These are phyloP conservation scores for Naganishia vaughanmartiniae DNA, from an alignment of 768 basidiomycete genomes.

Conservation along the genomic window DNA sequence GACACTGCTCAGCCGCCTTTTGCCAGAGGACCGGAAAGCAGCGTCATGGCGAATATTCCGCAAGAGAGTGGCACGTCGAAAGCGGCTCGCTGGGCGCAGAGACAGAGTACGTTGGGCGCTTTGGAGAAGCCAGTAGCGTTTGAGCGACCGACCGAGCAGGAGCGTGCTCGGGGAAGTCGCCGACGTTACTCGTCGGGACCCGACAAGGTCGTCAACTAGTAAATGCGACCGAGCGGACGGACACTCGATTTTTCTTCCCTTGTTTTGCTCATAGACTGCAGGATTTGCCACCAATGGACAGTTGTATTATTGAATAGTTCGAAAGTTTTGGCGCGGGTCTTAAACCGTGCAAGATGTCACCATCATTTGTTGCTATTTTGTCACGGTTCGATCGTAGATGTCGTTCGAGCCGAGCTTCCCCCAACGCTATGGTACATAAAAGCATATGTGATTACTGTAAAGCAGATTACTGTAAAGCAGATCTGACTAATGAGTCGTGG, in stretches of 20 bases:
- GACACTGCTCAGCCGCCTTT: not conserved
- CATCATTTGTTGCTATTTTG: too few relatives aligned
- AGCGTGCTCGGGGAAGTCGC: not conserved
- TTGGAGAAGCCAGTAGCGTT: not conserved
- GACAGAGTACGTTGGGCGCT: conserved; percentile 16
- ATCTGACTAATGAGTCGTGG: too few relatives aligned
- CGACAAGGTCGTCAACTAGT: conserved; percentile 7
- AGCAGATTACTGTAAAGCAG: too few relatives aligned
- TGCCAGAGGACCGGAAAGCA: not conserved
- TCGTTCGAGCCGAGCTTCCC: too few relatives aligned
- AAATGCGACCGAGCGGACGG: not conserved
- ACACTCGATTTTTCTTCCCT: not conserved
- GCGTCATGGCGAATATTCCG: conserved; percentile 7
- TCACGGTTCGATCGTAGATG: too few relatives aligned
- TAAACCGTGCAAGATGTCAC: too few relatives aligned
- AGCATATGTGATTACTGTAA: too few relatives aligned
- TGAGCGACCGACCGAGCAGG: not conserved
- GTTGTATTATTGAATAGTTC: too few relatives aligned
- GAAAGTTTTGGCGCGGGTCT: too few relatives aligned
- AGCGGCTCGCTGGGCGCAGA: conserved; percentile 28
- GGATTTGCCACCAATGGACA: too few relatives aligned
- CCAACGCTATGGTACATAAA: too few relatives aligned
- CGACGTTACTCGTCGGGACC: conserved; percentile 7
- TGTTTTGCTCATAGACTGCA: not conserved
- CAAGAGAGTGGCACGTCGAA: conserved; percentile 18